Evolutionary conservation across 805 yeast species (phyloP), one percentile per base, ranked within the genome.

Genomic region (Debaryomyces prosopidis): DNA sequence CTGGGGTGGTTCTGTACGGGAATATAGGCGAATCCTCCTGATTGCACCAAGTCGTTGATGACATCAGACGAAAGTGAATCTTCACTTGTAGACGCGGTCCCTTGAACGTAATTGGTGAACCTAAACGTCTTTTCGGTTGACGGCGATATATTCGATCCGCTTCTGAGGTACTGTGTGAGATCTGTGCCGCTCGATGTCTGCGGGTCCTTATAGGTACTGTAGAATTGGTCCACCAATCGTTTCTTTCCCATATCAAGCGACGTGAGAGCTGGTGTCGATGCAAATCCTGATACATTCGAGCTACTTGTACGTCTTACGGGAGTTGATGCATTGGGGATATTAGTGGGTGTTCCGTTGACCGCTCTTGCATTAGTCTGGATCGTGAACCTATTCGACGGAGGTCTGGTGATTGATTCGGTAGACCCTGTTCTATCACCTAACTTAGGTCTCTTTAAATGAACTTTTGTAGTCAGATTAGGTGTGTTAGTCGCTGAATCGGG

Each of bases 221-320:
- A 69, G 52, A 72, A 72, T 51, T 71, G 76, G 45, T 70, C 74
- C 40, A 70, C 76, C 44, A 72, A 54, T 28, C 71, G 55, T 48
- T 69, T 68, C 35, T 58, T 57, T 42, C 62, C 68, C 31, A 42
- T 40, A 38, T 44, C 48, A 19, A 46, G 15, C 30, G 48, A 8
- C 27, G 44, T 19, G 32, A 47, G 40, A 40, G 36, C 37, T 27
- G 44, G 40, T 18, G 44, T 34, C 20, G 44, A 14, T 14, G 26
- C 39, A 14, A 6, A 19, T 6, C 37, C 18, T 2, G 23, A 20
- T 11, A 9, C 26, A 23, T 23, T 23, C 26, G 26, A 23, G 14
- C 16, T 14, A 14, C 33, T 30, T 7, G 16, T 14, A 3, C 16
- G 14, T 14, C 16, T 30, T 5, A 30, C 11, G 4, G 33, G 33